Base-by-base conservation (phyloP, 163 green algal genomes). In the Coccomyxa subellipsoidea region DNA sequence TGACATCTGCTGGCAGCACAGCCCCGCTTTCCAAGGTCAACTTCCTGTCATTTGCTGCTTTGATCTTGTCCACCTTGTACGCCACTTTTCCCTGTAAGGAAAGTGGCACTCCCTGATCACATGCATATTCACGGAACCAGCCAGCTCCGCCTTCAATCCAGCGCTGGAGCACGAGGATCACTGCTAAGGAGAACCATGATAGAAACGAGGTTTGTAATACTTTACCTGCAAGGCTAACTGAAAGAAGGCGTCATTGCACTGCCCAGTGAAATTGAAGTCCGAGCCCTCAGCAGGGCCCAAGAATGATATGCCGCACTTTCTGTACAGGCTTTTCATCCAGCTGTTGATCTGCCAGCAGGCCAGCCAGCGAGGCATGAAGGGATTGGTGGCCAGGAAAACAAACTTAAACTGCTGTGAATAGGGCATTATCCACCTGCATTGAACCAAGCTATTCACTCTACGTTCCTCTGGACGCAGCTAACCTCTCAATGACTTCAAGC, bases 231-330 rank as follows among this genome's bases (percentile, higher is more conserved):
- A 6, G 15, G 85, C 76, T 23, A 87, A 53, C 36, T 82, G 38
- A 53, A 89, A 89, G 29, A 84, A 82, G 21, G 79, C 83, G 37
- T 89, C 85, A 54, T 84, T 89, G 80, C 79, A 89, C 54, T 89
- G 85, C 27, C 85, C 85, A 38, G 75, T 83, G 79, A 83, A 83
- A 36, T 39, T 83, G 38, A 70, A 37, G 37, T 25, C 29, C 1
- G 66, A 47, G 23, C 69, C 69, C 9, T 31, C 7, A 29, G 27
- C 12, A 12, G 79, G 79, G 25, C 10, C 69, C 79, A 83, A 78
- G 37, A 39, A 21, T 6, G 53, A 59, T 4, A 83, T 83, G 66
- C 66, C 69, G 66, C 69, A 78, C 8, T 21, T 15, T 9, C 32
- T 69, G 32, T 77, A 82, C 4, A 75, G 29, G 66, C 4, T n/a